Conservation (phyloP, 2,329 filamentous ascomycete species). For the Fusarium sp. region DNA sequence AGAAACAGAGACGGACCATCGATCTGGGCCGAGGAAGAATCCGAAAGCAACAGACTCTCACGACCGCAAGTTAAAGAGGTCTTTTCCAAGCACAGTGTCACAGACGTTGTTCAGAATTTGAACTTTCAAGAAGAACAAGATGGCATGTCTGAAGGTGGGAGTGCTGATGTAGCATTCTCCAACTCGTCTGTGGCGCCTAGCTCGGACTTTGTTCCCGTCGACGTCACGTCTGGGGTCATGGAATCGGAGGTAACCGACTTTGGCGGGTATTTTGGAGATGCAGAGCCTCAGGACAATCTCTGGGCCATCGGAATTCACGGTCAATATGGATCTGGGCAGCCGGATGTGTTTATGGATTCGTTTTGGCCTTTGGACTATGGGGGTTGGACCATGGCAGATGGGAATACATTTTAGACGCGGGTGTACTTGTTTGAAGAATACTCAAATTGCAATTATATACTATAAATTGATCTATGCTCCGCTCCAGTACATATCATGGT, state of each 20-base stretch:
- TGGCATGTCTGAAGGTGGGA: neutral
- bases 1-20: neutral
- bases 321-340: neutral
- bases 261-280: neutral
- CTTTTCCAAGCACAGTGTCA: slow-evolving; percentile 20
- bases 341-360: slow-evolving; percentile 28
- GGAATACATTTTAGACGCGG: neutral
- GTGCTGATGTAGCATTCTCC: neutral
- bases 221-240: neutral
- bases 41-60: neutral
- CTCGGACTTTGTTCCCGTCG: too few species aligned
- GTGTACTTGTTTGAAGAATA: too few species aligned
- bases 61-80: neutral
- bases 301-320: slow-evolving; percentile 1
- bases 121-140: neutral
- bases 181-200: neutral
- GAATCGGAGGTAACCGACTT: neutral
- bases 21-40: slow-evolving; percentile 27
- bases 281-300: neutral
- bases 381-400: neutral
- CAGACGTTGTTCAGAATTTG: slow-evolving; percentile 12
- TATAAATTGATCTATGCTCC: neutral
- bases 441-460: too few species aligned
- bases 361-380: slow-evolving; percentile 19
- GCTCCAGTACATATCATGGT: slow-evolving; percentile 11